phyloP scores from a whole-genome alignment of 2,329 filamentous ascomycete species.

The Westerdykella sp. region DNA sequence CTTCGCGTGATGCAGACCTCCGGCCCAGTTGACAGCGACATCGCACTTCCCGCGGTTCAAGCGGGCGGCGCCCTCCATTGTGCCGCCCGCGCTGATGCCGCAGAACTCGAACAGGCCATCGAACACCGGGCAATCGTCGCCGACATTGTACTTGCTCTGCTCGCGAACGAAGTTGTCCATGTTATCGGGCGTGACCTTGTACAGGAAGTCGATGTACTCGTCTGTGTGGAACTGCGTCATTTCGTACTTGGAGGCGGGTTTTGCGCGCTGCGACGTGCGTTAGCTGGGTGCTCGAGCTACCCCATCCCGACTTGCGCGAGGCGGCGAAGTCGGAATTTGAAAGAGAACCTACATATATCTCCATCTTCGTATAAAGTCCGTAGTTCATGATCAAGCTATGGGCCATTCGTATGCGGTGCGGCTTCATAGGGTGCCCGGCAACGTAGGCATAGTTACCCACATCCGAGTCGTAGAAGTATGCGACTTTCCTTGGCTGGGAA shows the following conservation, averaged over 20 bases:
- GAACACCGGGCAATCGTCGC: slow-evolving; percentile 59
- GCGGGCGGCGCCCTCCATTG: slow-evolving; percentile 64
- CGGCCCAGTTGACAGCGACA: slow-evolving; percentile 53
- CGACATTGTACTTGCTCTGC: slow-evolving; percentile 70
- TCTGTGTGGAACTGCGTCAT: slow-evolving; percentile 71
- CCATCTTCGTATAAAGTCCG: slow-evolving; percentile 66
- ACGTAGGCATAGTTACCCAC: slow-evolving; percentile 98
- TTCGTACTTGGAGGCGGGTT: slow-evolving; percentile 58
- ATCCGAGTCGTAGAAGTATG: slow-evolving; percentile 98
- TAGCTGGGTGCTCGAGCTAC: slow-evolving; percentile 3
- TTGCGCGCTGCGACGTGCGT: slow-evolving; percentile 32
- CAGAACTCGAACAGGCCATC: slow-evolving; percentile 67
- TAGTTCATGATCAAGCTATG: slow-evolving; percentile 65
- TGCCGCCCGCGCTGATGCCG: slow-evolving; percentile 62
- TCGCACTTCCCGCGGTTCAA: slow-evolving; percentile 64
- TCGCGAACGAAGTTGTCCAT: slow-evolving; percentile 92
- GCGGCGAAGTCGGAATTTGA: not conserved
- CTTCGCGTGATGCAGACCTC: slow-evolving; percentile 45
- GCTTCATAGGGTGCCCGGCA: slow-evolving; percentile 62
- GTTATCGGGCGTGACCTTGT: slow-evolving; percentile 94
- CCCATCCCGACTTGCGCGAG: not conserved
- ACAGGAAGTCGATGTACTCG: slow-evolving; percentile 66
- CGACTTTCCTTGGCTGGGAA: slow-evolving; percentile 63
- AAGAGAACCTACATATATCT: slow-evolving; percentile 54
- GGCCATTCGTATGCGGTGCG: slow-evolving; percentile 61